These are phyloP conservation scores for Tylopilus intermedius DNA, from an alignment of 768 basidiomycete genomes.

Conservation along the genomic window DNA sequence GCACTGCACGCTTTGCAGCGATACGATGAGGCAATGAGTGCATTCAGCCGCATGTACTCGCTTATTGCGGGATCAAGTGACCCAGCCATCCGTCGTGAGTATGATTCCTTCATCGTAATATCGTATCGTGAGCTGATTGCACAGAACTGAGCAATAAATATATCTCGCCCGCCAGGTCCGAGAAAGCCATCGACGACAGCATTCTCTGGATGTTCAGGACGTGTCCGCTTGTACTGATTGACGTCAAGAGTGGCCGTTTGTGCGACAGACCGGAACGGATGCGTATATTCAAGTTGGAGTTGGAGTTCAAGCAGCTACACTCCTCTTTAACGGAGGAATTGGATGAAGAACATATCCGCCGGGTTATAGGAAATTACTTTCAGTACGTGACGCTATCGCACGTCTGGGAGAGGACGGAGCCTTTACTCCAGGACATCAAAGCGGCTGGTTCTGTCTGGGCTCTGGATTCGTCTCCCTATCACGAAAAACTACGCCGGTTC, in stretches of 20 bases:
- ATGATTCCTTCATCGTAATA: no score
- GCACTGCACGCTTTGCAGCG: no score
- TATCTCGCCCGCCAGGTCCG: background rate
- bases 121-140: background rate
- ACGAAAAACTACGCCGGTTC: constrained; percentile 8
- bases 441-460: constrained; percentile 3
- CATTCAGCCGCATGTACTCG: no score
- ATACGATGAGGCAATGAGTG: no score
- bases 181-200: background rate
- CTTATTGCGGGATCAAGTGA: no score
- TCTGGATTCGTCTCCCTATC: background rate
- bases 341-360: background rate
- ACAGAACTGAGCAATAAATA: background rate
- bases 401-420: constrained; percentile 10
- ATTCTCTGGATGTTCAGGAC: background rate
- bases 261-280: background rate
- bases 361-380: constrained; percentile 4
- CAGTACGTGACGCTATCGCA: constrained; percentile 13
- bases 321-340: constrained; percentile 7
- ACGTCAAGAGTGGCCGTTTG: background rate
- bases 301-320: background rate
- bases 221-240: background rate
- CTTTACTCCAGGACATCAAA: constrained; percentile 6
- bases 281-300: constrained; percentile 1
- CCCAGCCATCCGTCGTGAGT: no score